These are phyloP conservation scores for Pythium phragmitis DNA, from an alignment of 352 stramenopile species.

Conservation along the genomic window DNA sequence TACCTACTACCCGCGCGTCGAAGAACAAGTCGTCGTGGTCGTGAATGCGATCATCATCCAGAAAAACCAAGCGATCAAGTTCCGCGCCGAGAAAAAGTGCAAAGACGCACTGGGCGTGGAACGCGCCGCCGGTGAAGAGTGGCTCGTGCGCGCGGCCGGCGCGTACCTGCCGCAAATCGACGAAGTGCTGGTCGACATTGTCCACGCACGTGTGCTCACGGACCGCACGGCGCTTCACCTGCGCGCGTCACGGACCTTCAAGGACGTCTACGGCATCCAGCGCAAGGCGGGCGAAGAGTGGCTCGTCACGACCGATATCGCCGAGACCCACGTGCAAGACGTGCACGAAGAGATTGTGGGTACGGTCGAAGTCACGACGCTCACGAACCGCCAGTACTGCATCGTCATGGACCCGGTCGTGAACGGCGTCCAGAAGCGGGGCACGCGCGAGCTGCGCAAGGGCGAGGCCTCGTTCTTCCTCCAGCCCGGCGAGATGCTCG, in stretches of 20 bases:
- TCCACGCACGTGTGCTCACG: slow-evolving; percentile 66
- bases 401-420: slow-evolving; percentile 75
- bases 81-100: slow-evolving; percentile 81
- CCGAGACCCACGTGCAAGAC: slow-evolving; percentile 76
- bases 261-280: slow-evolving; percentile 66
- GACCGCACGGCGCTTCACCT: slow-evolving; percentile 65
- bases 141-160: slow-evolving; percentile 68
- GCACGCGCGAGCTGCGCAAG: slow-evolving; percentile 70
- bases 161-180: slow-evolving; percentile 80
- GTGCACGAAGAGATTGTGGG: slow-evolving; percentile 74
- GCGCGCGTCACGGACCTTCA: slow-evolving; percentile 66
- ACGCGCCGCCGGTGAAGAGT: slow-evolving; percentile 74
- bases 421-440: slow-evolving; percentile 60
- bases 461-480: slow-evolving; percentile 78
- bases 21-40: slow-evolving; percentile 59
- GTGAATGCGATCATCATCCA: slow-evolving; percentile 69
- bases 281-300: slow-evolving; percentile 79
- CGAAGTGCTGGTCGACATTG: slow-evolving; percentile 59
- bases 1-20: slow-evolving; percentile 73
- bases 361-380: slow-evolving; percentile 54
- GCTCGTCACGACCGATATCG: slow-evolving; percentile 68
- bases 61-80: slow-evolving; percentile 81
- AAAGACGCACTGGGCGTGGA: slow-evolving; percentile 57
- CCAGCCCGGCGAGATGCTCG: slow-evolving; percentile 54
- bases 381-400: slow-evolving; percentile 83